Percentiles rank a stretch among this genome's conserved stretches.
Conservation (phyloP, 169 alveolate genomes). For the Plasmodium chabaudi region DNA sequence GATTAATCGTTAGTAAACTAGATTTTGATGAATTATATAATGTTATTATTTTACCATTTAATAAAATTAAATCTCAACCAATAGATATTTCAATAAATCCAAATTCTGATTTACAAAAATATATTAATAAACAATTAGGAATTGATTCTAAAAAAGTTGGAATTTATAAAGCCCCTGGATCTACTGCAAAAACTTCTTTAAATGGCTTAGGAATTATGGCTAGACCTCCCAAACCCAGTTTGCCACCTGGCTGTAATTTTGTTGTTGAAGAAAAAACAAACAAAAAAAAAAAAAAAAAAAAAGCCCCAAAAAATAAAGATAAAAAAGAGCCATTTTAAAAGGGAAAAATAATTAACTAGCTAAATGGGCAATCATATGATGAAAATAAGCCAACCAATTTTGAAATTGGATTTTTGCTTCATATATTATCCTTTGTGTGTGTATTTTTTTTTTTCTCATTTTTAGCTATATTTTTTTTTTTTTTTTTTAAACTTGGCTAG, state of each 20-base stretch:
- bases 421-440: no score
- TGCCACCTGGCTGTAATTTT: conserved; percentile 48
- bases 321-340: conserved; percentile 13
- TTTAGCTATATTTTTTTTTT: no score
- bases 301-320: neutral
- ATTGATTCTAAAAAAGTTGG: conserved; percentile 64
- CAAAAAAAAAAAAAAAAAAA: conserved; percentile 45
- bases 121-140: conserved; percentile 68
- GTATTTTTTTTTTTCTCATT: no score
- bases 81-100: conserved; percentile 7
- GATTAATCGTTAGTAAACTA: conserved; percentile 80
- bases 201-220: neutral
- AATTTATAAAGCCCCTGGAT: conserved; percentile 85
- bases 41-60: conserved; percentile 75
- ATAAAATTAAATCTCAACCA: conserved; percentile 25
- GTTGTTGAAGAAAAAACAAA: conserved; percentile 22
- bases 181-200: conserved; percentile 15
- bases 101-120: neutral
- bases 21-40: conserved; percentile 82
- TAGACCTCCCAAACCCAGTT: neutral
- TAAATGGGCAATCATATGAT: no score
- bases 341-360: no score
- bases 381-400: no score
- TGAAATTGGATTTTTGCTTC: no score
- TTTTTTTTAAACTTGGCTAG: no score